A percentile compares a stretch with the other conserved stretches of the same genome.
These are phyloP conservation scores for Juglanconis sp. DNA, from an alignment of 2,329 filamentous ascomycete species.

Conservation along the genomic window DNA sequence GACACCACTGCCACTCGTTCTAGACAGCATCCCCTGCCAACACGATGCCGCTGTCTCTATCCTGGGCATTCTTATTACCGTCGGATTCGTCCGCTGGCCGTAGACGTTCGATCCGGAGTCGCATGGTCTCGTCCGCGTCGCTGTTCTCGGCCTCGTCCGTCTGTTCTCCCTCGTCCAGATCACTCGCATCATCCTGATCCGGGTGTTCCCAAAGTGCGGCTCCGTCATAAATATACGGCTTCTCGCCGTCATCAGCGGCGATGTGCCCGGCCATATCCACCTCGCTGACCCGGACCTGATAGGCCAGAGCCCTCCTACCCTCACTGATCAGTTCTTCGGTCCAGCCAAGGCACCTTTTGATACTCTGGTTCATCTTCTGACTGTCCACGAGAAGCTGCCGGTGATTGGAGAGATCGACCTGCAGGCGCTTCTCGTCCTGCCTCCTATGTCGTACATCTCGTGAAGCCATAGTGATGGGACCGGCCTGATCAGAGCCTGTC, in stretches of 20 bases:
- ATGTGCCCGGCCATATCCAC: slow-evolving; percentile 79
- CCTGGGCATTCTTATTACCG: slow-evolving; percentile 13
- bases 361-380: slow-evolving; percentile 91
- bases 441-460: slow-evolving; percentile 55
- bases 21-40: slow-evolving; percentile 13
- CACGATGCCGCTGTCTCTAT: slow-evolving; percentile 19
- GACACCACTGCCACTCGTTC: neutral
- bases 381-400: slow-evolving; percentile 84
- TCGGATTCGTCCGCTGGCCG: neutral
- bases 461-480: slow-evolving; percentile 37
- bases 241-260: slow-evolving; percentile 61
- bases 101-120: slow-evolving; percentile 15
- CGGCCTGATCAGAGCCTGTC: slow-evolving; percentile 34
- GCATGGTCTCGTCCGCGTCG: slow-evolving; percentile 16
- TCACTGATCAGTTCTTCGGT: slow-evolving; percentile 89
- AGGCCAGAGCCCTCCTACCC: slow-evolving; percentile 81
- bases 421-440: slow-evolving; percentile 78
- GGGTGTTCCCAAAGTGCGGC: slow-evolving; percentile 13
- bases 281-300: slow-evolving; percentile 75
- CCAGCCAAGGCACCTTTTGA: slow-evolving; percentile 84
- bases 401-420: slow-evolving; percentile 82
- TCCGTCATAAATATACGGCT: slow-evolving; percentile 25
- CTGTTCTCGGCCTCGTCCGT: neutral
- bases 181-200: neutral
- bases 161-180: slow-evolving; percentile 4